Evolutionary conservation across 768 basidiomycete genomes (phyloP).

Genomic region (Termitomyces sp.): DNA sequence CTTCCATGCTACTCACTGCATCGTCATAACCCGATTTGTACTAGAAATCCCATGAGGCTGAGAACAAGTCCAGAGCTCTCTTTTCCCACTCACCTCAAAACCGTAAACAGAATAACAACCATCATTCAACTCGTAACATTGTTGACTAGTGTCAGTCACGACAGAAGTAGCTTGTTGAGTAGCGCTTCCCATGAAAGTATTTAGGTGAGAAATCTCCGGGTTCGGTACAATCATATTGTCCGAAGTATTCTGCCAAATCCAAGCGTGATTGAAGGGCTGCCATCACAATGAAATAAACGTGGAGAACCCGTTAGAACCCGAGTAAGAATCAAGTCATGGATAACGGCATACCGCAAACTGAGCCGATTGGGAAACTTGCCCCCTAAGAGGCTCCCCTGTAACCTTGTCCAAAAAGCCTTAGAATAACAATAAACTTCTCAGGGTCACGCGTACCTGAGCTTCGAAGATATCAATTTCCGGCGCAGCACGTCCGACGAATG

Average conservation of each 20-base stretch:
- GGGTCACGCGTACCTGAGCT: slow-evolving; percentile 48
- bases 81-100: slow-evolving; percentile 52
- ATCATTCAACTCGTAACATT: slow-evolving; percentile 59
- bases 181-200: slow-evolving; percentile 63
- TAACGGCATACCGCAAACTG: slow-evolving; percentile 63
- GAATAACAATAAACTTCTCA: slow-evolving; percentile 10
- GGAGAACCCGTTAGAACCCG: slow-evolving; percentile 4
- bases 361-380: slow-evolving; percentile 75
- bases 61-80: neutral
- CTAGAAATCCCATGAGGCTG: slow-evolving; percentile 19
- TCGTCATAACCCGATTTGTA: slow-evolving; percentile 55
- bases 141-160: slow-evolving; percentile 61
- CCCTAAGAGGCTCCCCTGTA: slow-evolving; percentile 41
- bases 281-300: slow-evolving; percentile 1
- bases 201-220: slow-evolving; percentile 49
- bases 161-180: slow-evolving; percentile 78
- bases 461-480: slow-evolving; percentile 90
- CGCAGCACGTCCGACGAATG: slow-evolving; percentile 73
- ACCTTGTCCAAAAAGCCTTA: slow-evolving; percentile 30
- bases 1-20: slow-evolving; percentile 36
- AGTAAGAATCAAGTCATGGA: slow-evolving; percentile 2
- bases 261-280: slow-evolving; percentile 70
- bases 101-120: slow-evolving; percentile 71
- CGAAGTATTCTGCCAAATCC: slow-evolving; percentile 62
- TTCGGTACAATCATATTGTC: slow-evolving; percentile 54